Conservation (phyloP, 164 flowering plant species). For the Berberis thunbergii region DNA sequence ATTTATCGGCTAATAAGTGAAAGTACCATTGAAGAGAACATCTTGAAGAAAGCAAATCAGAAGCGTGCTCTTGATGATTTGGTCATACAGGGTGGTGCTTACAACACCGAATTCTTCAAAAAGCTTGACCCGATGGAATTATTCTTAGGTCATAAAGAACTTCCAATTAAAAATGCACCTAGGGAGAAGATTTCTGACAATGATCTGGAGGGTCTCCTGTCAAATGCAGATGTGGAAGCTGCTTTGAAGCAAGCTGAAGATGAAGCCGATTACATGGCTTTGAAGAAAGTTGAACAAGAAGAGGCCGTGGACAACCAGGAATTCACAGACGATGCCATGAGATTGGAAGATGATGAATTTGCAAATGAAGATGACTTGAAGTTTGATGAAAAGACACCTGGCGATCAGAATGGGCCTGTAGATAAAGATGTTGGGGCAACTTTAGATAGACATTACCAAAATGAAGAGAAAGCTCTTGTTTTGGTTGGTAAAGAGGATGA, state of each 20-base stretch:
- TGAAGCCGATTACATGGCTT: slow-evolving; percentile 99
- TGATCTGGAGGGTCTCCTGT: slow-evolving; percentile 40
- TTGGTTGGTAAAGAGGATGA: slow-evolving; percentile 62
- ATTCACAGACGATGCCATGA: slow-evolving; percentile 81
- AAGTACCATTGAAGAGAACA: slow-evolving; percentile 97
- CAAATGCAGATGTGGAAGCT: slow-evolving; percentile 93
- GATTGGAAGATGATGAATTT: slow-evolving; percentile 82
- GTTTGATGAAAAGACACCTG: slow-evolving; percentile 45
- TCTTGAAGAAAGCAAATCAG: slow-evolving; percentile 94
- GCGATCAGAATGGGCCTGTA: slow-evolving; percentile 27
- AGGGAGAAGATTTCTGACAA: slow-evolving; percentile 32
- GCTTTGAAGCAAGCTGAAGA: slow-evolving; percentile 90
- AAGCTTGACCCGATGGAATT: slow-evolving; percentile 96
- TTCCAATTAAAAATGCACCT: slow-evolving; percentile 31
- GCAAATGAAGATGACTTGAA: slow-evolving; percentile 70
- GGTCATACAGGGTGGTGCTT: slow-evolving; percentile 95
- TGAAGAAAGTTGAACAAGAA: slow-evolving; percentile 91
- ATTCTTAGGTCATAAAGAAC: slow-evolving; percentile 69
- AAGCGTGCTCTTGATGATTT: slow-evolving; percentile 96
- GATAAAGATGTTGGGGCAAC: slow-evolving; percentile 24
- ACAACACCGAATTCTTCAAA: slow-evolving; percentile 92
- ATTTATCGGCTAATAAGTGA: slow-evolving; percentile 91
- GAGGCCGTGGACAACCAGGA: slow-evolving; percentile 99
- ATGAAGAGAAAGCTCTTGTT: slow-evolving; percentile 46
- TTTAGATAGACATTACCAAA: slow-evolving; percentile 23